Percentiles rank a stretch among this genome's conserved stretches.
These are phyloP conservation scores for Lodderomyces theae DNA, from an alignment of 1,139 yeast genomes.

Conservation along the genomic window DNA sequence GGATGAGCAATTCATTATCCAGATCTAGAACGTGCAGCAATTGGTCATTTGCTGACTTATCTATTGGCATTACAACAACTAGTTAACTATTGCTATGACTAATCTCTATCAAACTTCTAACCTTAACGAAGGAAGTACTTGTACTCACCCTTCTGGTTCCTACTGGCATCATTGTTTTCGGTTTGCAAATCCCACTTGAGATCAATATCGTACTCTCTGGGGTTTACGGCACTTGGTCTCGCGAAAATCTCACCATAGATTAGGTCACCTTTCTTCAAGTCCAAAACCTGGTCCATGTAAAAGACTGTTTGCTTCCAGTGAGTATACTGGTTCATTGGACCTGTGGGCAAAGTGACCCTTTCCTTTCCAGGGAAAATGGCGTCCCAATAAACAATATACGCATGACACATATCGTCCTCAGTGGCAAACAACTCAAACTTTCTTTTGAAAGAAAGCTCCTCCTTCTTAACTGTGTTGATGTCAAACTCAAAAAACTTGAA, in stretches of 20 bases:
- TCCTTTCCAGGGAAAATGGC: conserved; percentile 73
- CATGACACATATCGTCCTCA: conserved; percentile 82
- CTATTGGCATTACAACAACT: too few relatives aligned
- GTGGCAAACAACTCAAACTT: conserved; percentile 69
- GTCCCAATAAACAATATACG: conserved; percentile 92
- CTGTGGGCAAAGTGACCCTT: conserved; percentile 68
- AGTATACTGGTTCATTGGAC: conserved; percentile 78
- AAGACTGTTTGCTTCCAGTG: conserved; percentile 99
- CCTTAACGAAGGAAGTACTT: conserved; percentile 68
- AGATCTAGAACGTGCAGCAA: neutral
- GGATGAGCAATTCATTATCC: neutral
- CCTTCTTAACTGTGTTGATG: conserved; percentile 81
- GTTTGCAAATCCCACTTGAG: conserved; percentile 59
- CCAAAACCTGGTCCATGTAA: conserved; percentile 80
- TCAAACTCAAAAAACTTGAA: conserved; percentile 77
- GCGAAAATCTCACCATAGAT: conserved; percentile 71
- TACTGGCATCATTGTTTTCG: conserved; percentile 48
- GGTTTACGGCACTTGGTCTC: conserved; percentile 73
- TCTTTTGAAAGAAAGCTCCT: conserved; percentile 72
- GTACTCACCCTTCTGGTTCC: conserved; percentile 55
- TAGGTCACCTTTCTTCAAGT: conserved; percentile 72
- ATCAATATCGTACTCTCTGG: conserved; percentile 80
- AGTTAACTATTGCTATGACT: too few relatives aligned
- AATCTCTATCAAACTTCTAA: neutral
- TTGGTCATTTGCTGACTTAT: too few relatives aligned